Conservation (phyloP, 768 basidiomycete genomes). For the Gelatoporia subvermispora region DNA sequence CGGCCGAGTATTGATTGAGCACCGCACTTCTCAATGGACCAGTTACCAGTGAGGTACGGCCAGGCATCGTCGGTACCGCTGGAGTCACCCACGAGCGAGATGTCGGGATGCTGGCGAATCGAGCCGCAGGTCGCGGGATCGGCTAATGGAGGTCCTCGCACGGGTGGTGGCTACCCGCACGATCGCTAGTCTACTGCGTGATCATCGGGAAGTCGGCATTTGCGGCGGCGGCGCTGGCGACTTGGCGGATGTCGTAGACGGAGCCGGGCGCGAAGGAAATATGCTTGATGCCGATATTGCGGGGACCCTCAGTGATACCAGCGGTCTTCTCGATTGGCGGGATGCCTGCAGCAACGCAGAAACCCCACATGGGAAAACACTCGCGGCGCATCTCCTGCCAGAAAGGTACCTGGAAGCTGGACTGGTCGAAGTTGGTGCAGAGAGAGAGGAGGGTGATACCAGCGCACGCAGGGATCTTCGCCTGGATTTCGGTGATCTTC, state of each 20-base stretch:
- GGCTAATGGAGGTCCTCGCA: constrained; percentile 99
- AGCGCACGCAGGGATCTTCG: constrained; percentile 78
- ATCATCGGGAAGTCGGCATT: constrained; percentile 97
- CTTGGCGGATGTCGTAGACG: constrained; percentile 95
- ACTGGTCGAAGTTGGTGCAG: constrained; percentile 97
- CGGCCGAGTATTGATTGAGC: constrained; percentile 95
- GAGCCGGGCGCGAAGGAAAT: constrained; percentile 98
- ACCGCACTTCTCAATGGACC: constrained; percentile 78
- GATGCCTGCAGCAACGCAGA: constrained; percentile 97
- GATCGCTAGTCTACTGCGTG: constrained; percentile 98
- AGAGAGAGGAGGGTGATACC: constrained; percentile 92
- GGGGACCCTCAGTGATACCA: constrained; percentile 87
- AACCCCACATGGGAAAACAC: constrained; percentile 95
- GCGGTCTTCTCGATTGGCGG: constrained; percentile 95
- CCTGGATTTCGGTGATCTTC: constrained; percentile 89
- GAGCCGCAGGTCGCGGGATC: constrained; percentile 78
- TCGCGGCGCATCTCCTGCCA: constrained; percentile 98
- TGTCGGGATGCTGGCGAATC: constrained; percentile 86
- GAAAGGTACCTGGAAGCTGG: constrained; percentile 92
- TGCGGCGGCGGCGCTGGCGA: constrained; percentile 89
- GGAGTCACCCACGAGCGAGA: constrained; percentile 89
- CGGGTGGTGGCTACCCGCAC: constrained; percentile 97
- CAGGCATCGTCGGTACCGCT: constrained; percentile 92
- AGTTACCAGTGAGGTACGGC: constrained; percentile 96
- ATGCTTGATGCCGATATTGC: constrained; percentile 85